Percentiles rank a stretch among this genome's conserved stretches.
phyloP scores from a whole-genome alignment of 73 alveolate species.

The Blepharisma stoltei region DNA sequence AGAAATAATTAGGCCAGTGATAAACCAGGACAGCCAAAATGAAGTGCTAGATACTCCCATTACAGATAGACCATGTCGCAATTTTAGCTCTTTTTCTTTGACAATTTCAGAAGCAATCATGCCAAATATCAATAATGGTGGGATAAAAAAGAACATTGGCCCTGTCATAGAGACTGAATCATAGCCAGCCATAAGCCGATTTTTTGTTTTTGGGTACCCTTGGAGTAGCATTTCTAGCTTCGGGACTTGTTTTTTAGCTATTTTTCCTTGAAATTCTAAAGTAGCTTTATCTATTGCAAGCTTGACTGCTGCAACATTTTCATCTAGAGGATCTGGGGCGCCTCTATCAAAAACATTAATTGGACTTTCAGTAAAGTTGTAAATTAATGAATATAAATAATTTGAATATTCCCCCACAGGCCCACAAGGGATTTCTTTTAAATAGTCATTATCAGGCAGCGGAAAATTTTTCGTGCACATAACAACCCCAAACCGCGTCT shows the following conservation, averaged over 20 bases:
- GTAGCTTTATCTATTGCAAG: slow-evolving; percentile 19
- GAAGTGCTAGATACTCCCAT: slow-evolving; percentile 53
- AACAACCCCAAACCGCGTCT: neutral
- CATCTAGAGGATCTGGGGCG: slow-evolving; percentile 5
- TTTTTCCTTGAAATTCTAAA: neutral
- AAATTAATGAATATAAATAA: neutral
- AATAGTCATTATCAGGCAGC: neutral
- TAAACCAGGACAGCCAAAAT: slow-evolving; percentile 62
- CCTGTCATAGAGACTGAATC: slow-evolving; percentile 53
- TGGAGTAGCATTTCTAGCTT: neutral
- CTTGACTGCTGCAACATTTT: neutral
- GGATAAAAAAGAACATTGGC: slow-evolving; percentile 50
- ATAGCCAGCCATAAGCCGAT: slow-evolving; percentile 45
- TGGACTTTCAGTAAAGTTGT: neutral
- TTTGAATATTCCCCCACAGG: neutral
- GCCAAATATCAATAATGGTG: slow-evolving; percentile 50
- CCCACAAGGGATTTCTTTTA: neutral
- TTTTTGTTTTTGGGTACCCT: slow-evolving; percentile 42
- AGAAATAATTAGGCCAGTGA: slow-evolving; percentile 39
- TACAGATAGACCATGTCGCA: slow-evolving; percentile 54
- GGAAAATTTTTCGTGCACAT: neutral
- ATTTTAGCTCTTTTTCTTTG: slow-evolving; percentile 58
- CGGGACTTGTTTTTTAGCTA: neutral
- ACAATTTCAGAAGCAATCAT: slow-evolving; percentile 53
- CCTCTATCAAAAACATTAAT: neutral